Base-by-base conservation (phyloP, 129 eudicot genomes). In the Logfia minima region DNA sequence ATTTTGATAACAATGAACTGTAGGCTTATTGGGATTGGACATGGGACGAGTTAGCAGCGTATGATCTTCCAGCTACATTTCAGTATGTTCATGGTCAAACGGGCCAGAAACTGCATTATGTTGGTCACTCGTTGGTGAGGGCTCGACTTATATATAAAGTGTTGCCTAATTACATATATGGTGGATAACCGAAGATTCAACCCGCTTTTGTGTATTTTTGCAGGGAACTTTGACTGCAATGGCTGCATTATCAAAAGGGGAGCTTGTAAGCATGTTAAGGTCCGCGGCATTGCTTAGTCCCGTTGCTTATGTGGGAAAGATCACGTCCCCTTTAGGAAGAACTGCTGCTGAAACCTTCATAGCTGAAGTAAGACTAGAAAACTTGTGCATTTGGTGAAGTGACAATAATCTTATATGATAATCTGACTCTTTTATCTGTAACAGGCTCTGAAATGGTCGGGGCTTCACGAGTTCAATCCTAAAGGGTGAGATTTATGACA, bases 231-330 rank as follows among this genome's bases (percentile, higher is more conserved):
- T 88, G 84, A 88, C 70, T 72, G 91, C 85, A 32, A 71, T 88
- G 75, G 89, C 89, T 66, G 87, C 91, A 58, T 83, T 90, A 55
- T 90, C 93, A 6, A 76, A 88, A 82, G 86, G 88, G 70, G 71
- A 84, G 68, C 82, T 88, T 43, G 82, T 90, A 69, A 79, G 83
- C 85, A 80, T 80, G 89, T 62, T 86, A 53, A 79, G 79, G 60
- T 90, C 96, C 31, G 93, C 93, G 39, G 87, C 86, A 13, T 72
- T 90, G 83, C 88, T 90, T 41, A 84, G 91, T 78, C 97, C 93
- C 0, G 68, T 91, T 51, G 91, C 89, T 14, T 91, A 88, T 63
- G 53, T 86, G 21, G 90, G 90, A 8, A 84, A 85, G 72, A 79
- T 88, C 83, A 86, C 93, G n/a, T 85, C 93, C 55, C 87, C 91